These are phyloP conservation scores for Thyridium curvatum DNA, from an alignment of 2,329 filamentous ascomycete species.

Conservation along the genomic window DNA sequence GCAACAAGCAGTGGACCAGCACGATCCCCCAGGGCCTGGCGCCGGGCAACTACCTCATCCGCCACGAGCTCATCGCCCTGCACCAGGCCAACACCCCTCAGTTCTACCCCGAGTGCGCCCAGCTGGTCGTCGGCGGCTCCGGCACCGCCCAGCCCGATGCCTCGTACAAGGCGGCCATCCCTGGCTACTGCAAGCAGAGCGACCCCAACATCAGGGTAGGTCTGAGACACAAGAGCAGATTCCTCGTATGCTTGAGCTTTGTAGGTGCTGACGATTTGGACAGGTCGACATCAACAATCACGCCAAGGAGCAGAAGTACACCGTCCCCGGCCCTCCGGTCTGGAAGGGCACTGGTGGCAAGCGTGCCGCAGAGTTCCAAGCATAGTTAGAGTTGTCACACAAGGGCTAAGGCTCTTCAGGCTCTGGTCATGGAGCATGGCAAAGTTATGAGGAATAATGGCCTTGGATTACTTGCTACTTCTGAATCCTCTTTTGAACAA, in stretches of 20 bases:
- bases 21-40: conserved; percentile 41
- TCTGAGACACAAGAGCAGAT: too few species aligned
- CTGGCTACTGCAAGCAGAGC: conserved; percentile 18
- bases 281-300: conserved; percentile 18
- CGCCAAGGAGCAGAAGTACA: conserved; percentile 15
- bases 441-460: too few species aligned
- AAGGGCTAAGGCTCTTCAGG: too few species aligned
- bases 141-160: conserved; percentile 12
- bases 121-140: conserved; percentile 38
- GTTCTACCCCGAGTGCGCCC: conserved; percentile 29
- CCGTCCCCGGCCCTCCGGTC: conserved; percentile 16
- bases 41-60: conserved; percentile 48
- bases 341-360: conserved; percentile 13
- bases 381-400: conserved; percentile 1
- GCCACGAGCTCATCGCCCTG: conserved; percentile 50
- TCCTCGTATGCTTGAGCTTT: not conserved
- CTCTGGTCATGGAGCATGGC: too few species aligned
- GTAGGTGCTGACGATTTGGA: conserved; percentile 1
- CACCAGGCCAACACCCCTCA: conserved; percentile 45
- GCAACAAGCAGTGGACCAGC: conserved; percentile 36
- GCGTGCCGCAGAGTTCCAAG: conserved; percentile 10
- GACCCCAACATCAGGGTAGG: conserved; percentile 19
- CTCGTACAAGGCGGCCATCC: conserved; percentile 18
- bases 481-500: too few species aligned
- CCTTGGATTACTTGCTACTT: too few species aligned